A percentile compares a stretch with the other conserved stretches of the same genome.
Evolutionary conservation across 352 stramenopile species (phyloP).

Genomic region (Phytophthora pistaciae): DNA sequence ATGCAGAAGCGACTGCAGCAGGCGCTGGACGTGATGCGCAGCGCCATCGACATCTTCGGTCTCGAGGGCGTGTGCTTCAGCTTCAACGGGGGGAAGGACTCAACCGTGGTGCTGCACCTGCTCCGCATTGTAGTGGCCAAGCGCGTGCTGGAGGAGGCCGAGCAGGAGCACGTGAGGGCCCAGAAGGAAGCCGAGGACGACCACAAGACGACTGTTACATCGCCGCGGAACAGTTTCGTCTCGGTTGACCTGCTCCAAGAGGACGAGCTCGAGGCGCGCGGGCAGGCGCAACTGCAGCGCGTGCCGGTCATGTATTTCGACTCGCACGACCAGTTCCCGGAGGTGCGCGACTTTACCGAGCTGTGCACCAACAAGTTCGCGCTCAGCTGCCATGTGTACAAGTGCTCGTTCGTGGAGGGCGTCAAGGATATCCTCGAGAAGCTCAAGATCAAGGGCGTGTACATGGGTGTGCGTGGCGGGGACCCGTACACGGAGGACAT

Average conservation of each 20-base stretch:
- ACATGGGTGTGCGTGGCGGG: conserved; percentile 91
- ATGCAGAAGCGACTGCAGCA: conserved; percentile 68
- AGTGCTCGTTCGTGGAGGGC: conserved; percentile 94
- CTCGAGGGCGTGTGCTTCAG: conserved; percentile 85
- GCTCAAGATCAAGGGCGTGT: conserved; percentile 87
- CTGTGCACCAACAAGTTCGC: conserved; percentile 62
- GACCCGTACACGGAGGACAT: conserved; percentile 95
- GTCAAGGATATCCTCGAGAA: conserved; percentile 92
- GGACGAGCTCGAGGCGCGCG: conserved; percentile 60
- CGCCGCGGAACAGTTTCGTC: conserved; percentile 66
- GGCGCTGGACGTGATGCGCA: conserved; percentile 78
- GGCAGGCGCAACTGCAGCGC: conserved; percentile 51
- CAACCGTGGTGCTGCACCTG: conserved; percentile 92
- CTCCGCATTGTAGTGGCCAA: conserved; percentile 87
- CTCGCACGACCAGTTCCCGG: conserved; percentile 95
- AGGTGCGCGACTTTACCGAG: conserved; percentile 92
- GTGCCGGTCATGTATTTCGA: conserved; percentile 97
- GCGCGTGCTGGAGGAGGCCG: conserved; percentile 58
- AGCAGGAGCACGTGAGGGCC: conserved; percentile 24
- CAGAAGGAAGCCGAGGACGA: conserved; percentile 23
- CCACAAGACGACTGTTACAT: conserved; percentile 59
- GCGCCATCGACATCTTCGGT: conserved; percentile 84
- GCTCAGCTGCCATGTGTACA: conserved; percentile 82
- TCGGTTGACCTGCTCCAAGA: conserved; percentile 56
- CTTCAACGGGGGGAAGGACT: conserved; percentile 96